These are phyloP conservation scores for Aurinia saxatilis DNA, from an alignment of 345 rosid genomes.

Conservation along the genomic window DNA sequence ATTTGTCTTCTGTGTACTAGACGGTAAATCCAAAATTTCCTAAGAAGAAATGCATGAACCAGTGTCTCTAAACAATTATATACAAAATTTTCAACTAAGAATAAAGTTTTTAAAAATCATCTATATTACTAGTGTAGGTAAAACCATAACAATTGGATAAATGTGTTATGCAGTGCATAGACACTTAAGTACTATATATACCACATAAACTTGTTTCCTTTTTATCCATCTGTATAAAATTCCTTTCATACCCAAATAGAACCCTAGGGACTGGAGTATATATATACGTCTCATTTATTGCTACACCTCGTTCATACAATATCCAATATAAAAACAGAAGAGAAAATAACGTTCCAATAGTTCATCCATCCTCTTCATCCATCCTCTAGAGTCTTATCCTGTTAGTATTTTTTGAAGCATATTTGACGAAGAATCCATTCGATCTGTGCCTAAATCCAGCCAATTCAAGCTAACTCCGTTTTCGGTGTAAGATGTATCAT, in stretches of 20 bases:
- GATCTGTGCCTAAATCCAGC: background rate
- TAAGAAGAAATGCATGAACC: too few species aligned
- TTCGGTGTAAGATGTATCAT: background rate
- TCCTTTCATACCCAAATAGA: constrained; percentile 3
- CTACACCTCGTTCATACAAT: background rate
- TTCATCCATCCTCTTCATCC: too few species aligned
- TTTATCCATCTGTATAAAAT: background rate
- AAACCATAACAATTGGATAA: background rate
- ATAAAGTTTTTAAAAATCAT: too few species aligned
- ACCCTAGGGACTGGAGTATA: constrained; percentile 17
- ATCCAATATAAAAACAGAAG: background rate
- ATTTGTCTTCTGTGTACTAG: too few species aligned
- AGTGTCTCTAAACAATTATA: too few species aligned
- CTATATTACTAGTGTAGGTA: background rate
- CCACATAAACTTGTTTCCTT: background rate
- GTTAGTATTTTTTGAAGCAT: background rate
- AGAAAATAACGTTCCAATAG: background rate
- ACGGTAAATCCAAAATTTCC: too few species aligned
- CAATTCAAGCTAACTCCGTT: background rate
- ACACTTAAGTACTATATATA: background rate
- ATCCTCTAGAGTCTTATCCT: background rate
- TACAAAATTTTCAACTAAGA: too few species aligned
- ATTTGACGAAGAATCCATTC: background rate
- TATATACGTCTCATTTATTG: background rate
- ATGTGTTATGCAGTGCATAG: background rate